These are phyloP conservation scores for Phyllosticta capitalensis DNA, from an alignment of 2,329 filamentous ascomycete species.

Conservation along the genomic window DNA sequence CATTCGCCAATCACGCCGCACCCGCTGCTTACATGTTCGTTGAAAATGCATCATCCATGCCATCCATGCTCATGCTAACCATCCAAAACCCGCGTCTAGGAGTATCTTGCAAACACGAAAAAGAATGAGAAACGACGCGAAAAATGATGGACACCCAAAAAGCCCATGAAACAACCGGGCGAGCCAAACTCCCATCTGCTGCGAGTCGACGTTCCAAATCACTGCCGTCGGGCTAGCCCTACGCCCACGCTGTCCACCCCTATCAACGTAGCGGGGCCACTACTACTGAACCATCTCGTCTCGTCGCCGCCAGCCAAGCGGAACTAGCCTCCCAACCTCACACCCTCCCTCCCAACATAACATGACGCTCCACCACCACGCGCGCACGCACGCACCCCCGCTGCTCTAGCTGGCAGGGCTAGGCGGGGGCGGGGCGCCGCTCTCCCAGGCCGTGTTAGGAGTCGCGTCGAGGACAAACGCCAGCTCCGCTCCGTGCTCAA, in stretches of 20 bases:
- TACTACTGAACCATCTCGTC: background rate
- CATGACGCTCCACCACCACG: background rate
- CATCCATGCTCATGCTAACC: too few relatives aligned
- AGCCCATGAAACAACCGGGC: background rate
- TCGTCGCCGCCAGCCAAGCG: background rate
- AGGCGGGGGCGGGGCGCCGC: constrained; percentile 15
- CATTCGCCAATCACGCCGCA: background rate
- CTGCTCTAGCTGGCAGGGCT: constrained; percentile 4
- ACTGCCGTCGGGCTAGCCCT: background rate
- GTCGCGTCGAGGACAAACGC: constrained; percentile 22
- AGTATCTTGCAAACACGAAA: background rate
- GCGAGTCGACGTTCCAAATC: background rate
- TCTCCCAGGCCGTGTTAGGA: constrained; percentile 26
- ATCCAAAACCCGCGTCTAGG: too few relatives aligned
- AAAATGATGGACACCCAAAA: background rate
- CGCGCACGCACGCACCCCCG: background rate
- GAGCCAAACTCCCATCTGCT: background rate
- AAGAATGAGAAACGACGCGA: background rate
- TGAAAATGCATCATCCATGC: background rate
- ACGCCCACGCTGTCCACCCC: background rate
- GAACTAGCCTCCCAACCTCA: background rate
- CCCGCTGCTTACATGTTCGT: background rate
- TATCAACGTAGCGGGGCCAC: background rate
- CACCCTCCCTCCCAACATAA: too few relatives aligned
- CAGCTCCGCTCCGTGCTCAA: constrained; percentile 39